A percentile compares a stretch with the other conserved stretches of the same genome.
Conservation (phyloP, 331 rosid genomes). For the Prunus yedoensis region DNA sequence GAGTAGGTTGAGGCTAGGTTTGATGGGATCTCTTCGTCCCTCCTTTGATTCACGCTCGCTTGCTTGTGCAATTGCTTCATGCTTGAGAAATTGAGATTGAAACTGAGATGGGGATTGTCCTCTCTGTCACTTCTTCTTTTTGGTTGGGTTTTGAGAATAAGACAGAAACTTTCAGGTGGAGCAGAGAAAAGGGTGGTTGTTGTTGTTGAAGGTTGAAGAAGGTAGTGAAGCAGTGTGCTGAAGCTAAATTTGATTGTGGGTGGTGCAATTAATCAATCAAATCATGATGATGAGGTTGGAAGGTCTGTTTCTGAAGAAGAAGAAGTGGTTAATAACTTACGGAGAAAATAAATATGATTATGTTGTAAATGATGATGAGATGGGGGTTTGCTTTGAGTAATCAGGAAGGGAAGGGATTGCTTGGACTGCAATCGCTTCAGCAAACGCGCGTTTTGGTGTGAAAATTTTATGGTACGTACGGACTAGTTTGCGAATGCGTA, state of each 20-base stretch:
- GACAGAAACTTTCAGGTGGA: background rate
- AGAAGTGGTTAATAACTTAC: background rate
- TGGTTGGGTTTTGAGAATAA: background rate
- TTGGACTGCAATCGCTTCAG: background rate
- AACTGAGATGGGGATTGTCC: background rate
- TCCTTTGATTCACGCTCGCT: constrained; percentile 54
- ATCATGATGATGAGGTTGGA: background rate
- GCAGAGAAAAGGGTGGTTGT: background rate
- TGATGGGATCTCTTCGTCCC: constrained; percentile 72
- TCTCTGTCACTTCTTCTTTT: background rate
- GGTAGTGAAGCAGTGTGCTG: background rate
- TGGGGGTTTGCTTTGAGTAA: background rate
- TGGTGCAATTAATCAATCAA: background rate
- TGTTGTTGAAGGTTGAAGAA: background rate
- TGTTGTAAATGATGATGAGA: background rate
- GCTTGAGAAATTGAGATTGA: background rate
- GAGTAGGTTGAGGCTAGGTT: constrained; percentile 55
- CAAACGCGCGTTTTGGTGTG: background rate
- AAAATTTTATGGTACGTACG: background rate
- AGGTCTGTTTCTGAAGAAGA: background rate
- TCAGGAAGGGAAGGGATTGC: background rate
- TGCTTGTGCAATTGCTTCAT: constrained; percentile 78
- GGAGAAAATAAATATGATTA: background rate
- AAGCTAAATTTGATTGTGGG: background rate
- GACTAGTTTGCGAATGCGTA: background rate